Percentiles rank a stretch among this genome's conserved stretches.
phyloP scores from a whole-genome alignment of 1,284 basidiomycete genomes.

The Ganoderma sinense region DNA sequence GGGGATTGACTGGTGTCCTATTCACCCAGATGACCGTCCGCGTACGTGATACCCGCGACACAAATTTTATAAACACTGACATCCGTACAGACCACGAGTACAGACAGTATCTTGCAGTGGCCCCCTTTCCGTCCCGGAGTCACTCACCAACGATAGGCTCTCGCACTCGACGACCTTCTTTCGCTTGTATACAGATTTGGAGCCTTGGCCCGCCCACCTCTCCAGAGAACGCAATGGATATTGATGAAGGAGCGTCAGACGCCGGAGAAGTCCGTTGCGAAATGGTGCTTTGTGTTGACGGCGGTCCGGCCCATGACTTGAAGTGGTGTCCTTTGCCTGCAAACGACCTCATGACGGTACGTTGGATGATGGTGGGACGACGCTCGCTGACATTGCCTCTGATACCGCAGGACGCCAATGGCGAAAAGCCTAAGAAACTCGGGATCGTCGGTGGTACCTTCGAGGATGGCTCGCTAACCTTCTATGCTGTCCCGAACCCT shows the following conservation, averaged over 20 bases:
- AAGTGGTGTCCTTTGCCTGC: slow-evolving; percentile 92
- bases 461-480: slow-evolving; percentile 80
- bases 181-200: slow-evolving; percentile 81
- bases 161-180: slow-evolving; percentile 56
- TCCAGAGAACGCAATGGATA: slow-evolving; percentile 32
- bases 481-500: slow-evolving; percentile 84
- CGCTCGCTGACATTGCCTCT: neutral
- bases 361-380: neutral
- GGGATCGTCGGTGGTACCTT: slow-evolving; percentile 86
- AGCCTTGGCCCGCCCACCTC: slow-evolving; percentile 36
- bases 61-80: slow-evolving; percentile 3
- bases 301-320: slow-evolving; percentile 76
- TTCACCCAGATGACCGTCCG: slow-evolving; percentile 64
- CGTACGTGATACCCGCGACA: slow-evolving; percentile 46
- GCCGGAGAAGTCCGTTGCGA: slow-evolving; percentile 67
- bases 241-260: slow-evolving; percentile 21
- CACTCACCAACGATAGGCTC: slow-evolving; percentile 69
- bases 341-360: slow-evolving; percentile 55
- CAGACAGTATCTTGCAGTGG: slow-evolving; percentile 85
- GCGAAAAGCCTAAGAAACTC: slow-evolving; percentile 58
- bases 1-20: slow-evolving; percentile 92
- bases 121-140: slow-evolving; percentile 68
- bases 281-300: slow-evolving; percentile 79
- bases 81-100: slow-evolving; percentile 53
- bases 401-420: neutral